phyloP scores from a whole-genome alignment of 1,139 yeast species.

The Candida dubliniensis region DNA sequence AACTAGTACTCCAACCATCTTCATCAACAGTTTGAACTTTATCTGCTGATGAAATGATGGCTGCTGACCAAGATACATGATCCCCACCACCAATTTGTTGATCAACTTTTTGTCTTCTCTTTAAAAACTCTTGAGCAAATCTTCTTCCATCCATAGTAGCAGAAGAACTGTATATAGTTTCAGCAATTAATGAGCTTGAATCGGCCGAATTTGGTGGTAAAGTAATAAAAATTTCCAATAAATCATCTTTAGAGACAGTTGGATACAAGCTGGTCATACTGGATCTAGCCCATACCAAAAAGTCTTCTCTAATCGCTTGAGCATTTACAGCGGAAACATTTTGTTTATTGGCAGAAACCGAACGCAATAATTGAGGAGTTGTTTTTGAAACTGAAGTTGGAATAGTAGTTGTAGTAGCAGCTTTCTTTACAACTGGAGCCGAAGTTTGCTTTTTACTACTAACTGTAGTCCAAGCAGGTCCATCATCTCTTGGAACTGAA shows the following conservation, averaged over 20 bases:
- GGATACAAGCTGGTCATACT: constrained; percentile 72
- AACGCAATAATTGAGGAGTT: constrained; percentile 47
- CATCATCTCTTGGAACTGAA: constrained; percentile 30
- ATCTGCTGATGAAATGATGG: constrained; percentile 51
- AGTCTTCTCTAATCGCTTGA: constrained; percentile 56
- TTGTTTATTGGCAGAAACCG: constrained; percentile 42
- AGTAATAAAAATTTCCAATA: constrained; percentile 75
- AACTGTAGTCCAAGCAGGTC: constrained; percentile 47
- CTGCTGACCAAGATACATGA: constrained; percentile 67
- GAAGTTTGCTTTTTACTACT: constrained; percentile 23
- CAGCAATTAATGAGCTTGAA: constrained; percentile 83
- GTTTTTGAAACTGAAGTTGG: constrained; percentile 25
- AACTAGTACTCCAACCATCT: constrained; percentile 71
- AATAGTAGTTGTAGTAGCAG: constrained; percentile 16
- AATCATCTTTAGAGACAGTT: constrained; percentile 73
- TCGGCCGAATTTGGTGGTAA: constrained; percentile 69
- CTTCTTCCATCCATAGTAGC: constrained; percentile 94
- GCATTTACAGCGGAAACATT: constrained; percentile 27
- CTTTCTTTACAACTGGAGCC: constrained; percentile 23
- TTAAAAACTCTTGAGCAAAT: constrained; percentile 86
- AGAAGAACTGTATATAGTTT: constrained; percentile 87
- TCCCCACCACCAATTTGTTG: constrained; percentile 50
- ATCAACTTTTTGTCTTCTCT: constrained; percentile 73
- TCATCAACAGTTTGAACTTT: constrained; percentile 52
- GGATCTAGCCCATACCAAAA: constrained; percentile 80